These are phyloP conservation scores for Paulownia fortunei DNA, from an alignment of 257 asterid species.

Conservation along the genomic window DNA sequence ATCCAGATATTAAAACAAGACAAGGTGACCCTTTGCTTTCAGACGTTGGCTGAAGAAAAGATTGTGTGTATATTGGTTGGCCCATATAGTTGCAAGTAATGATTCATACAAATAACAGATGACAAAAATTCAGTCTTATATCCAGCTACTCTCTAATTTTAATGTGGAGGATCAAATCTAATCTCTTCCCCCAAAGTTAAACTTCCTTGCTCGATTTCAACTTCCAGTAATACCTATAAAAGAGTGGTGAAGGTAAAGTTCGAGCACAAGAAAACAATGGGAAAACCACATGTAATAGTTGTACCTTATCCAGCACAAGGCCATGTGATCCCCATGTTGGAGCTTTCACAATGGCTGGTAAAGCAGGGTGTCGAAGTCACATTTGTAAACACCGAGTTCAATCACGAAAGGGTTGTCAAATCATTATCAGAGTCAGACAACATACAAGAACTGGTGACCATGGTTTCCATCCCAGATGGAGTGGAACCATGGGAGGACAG, in stretches of 20 bases:
- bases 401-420: conserved; percentile 44
- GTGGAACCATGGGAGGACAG: conserved; percentile 50
- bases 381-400: conserved; percentile 46
- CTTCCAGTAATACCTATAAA: background rate
- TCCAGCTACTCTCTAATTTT: background rate
- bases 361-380: conserved; percentile 41
- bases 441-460: conserved; percentile 27
- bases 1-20: background rate
- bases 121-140: background rate
- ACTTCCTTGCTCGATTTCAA: background rate
- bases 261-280: conserved; percentile 13
- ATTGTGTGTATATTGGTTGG: background rate
- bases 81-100: too few relatives aligned
- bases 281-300: conserved; percentile 44
- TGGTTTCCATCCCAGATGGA: conserved; percentile 66
- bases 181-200: too few relatives aligned
- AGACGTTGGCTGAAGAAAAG: background rate
- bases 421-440: conserved; percentile 28
- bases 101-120: background rate
- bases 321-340: conserved; percentile 58
- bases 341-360: conserved; percentile 40
- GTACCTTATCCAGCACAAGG: conserved; percentile 65
- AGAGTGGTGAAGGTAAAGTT: background rate
- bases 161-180: too few relatives aligned
- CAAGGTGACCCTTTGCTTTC: background rate